A percentile compares a stretch with the other conserved stretches of the same genome.
Conservation (phyloP, 495 filamentous ascomycete genomes). For the Trichoderma erinaceum region DNA sequence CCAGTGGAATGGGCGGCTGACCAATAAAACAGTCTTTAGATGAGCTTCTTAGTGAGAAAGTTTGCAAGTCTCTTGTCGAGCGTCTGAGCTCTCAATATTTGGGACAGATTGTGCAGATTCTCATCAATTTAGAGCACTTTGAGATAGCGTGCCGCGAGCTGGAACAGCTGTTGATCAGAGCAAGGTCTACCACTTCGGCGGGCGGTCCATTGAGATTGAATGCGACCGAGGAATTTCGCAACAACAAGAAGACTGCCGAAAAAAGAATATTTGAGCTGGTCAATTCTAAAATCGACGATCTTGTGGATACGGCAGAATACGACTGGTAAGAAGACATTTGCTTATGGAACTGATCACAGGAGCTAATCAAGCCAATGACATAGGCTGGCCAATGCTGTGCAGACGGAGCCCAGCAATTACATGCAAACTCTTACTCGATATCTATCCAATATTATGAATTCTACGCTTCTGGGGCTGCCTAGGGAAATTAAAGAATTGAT, state of each 20-base stretch:
- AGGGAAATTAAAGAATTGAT: slow-evolving; percentile 95
- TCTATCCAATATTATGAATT: slow-evolving; percentile 94
- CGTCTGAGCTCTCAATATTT: slow-evolving; percentile 86
- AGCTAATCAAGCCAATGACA: slow-evolving; percentile 6
- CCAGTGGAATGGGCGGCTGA: slow-evolving; percentile 17
- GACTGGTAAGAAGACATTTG: slow-evolving; percentile 57
- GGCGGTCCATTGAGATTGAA: slow-evolving; percentile 66
- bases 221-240: slow-evolving; percentile 79
- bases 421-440: slow-evolving; percentile 90
- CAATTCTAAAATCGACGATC: slow-evolving; percentile 96
- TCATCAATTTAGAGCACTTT: slow-evolving; percentile 96
- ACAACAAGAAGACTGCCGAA: slow-evolving; percentile 90
- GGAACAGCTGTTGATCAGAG: slow-evolving; percentile 73
- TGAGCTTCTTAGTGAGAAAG: slow-evolving; percentile 79
- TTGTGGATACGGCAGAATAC: slow-evolving; percentile 94
- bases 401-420: slow-evolving; percentile 75
- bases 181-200: slow-evolving; percentile 69
- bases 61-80: slow-evolving; percentile 84
- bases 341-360: background rate
- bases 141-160: slow-evolving; percentile 85
- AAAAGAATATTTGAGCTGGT: slow-evolving; percentile 98
- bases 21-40: slow-evolving; percentile 53
- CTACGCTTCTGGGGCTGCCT: slow-evolving; percentile 82
- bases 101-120: slow-evolving; percentile 94
- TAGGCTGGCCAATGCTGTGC: slow-evolving; percentile 57